phyloP scores from a whole-genome alignment of 805 yeast genomes.

The Suhomyces sp. region DNA sequence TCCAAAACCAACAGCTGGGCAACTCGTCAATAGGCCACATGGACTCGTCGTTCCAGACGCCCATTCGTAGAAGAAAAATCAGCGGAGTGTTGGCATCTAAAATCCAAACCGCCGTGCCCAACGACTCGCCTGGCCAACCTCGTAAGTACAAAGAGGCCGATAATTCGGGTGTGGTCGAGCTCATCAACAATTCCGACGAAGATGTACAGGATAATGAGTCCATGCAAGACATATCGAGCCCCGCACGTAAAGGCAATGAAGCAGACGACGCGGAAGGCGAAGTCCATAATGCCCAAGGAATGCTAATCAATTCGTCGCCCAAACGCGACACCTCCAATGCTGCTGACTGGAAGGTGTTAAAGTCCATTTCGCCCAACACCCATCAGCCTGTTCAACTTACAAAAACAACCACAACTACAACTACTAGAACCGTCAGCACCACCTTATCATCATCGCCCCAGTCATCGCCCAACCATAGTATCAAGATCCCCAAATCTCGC shows the following conservation, averaged over 20 bases:
- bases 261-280: slow-evolving; percentile 13
- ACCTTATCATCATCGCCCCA: slow-evolving; percentile 34
- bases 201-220: slow-evolving; percentile 20
- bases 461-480: slow-evolving; percentile 21
- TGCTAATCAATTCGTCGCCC: slow-evolving; percentile 19
- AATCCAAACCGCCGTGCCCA: slow-evolving; percentile 77
- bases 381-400: slow-evolving; percentile 37
- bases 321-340: slow-evolving; percentile 19
- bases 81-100: slow-evolving; percentile 68
- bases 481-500: slow-evolving; percentile 25
- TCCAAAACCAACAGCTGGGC: slow-evolving; percentile 30
- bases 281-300: slow-evolving; percentile 9
- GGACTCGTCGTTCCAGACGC: slow-evolving; percentile 62
- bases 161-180: slow-evolving; percentile 33
- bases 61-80: slow-evolving; percentile 64
- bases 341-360: slow-evolving; percentile 40
- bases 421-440: slow-evolving; percentile 49
- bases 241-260: slow-evolving; percentile 8
- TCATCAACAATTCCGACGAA: slow-evolving; percentile 45
- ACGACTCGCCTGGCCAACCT: slow-evolving; percentile 96
- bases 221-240: slow-evolving; percentile 21
- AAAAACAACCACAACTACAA: slow-evolving; percentile 46
- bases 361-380: slow-evolving; percentile 36
- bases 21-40: slow-evolving; percentile 27
- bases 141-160: slow-evolving; percentile 54